Evolutionary conservation across 1,284 basidiomycete genomes (phyloP).

Genomic region (Trichosporon sp.): DNA sequence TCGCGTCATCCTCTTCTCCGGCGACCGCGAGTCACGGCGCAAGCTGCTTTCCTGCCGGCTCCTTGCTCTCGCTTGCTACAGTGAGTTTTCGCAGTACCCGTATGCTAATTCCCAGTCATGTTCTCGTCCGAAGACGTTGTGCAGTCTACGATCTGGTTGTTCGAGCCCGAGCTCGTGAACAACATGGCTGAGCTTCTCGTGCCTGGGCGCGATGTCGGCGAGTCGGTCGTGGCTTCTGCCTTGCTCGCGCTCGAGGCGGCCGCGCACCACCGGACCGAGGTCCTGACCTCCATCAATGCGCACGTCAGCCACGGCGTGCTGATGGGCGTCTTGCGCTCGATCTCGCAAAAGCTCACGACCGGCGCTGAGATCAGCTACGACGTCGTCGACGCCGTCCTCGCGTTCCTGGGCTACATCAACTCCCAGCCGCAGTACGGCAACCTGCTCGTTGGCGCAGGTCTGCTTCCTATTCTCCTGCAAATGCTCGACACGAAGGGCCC

Average conservation of each 20-base stretch:
- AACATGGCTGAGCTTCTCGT: conserved; percentile 87
- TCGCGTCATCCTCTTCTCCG: conserved; percentile 65
- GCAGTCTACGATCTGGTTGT: conserved; percentile 73
- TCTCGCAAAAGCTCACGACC: conserved; percentile 64
- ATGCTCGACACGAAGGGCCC: conserved; percentile 63
- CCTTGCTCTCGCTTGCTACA: conserved; percentile 77
- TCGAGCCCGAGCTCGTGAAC: conserved; percentile 83
- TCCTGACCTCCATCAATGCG: conserved; percentile 84
- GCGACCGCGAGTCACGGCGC: conserved; percentile 62
- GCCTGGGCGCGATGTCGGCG: conserved; percentile 55
- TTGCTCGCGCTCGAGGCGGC: conserved; percentile 86
- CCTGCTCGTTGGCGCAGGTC: conserved; percentile 94
- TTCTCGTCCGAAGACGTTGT: conserved; percentile 71
- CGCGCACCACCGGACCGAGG: conserved; percentile 78
- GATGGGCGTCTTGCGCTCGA: conserved; percentile 78
- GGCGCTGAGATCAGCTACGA: conserved; percentile 62
- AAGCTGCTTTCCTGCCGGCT: conserved; percentile 78
- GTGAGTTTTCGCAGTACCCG: conserved; percentile 44
- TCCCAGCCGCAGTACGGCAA: conserved; percentile 78
- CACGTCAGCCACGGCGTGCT: conserved; percentile 94
- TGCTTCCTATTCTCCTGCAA: conserved; percentile 83
- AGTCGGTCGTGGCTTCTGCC: conserved; percentile 73
- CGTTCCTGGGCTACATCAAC: conserved; percentile 81
- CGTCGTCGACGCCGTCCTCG: conserved; percentile 78
- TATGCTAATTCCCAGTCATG: conserved; percentile 56